Evolutionary conservation across 1,139 yeast species (phyloP), one percentile per base, ranked within the genome.

Genomic region (Magnusiomyces starmeri): DNA sequence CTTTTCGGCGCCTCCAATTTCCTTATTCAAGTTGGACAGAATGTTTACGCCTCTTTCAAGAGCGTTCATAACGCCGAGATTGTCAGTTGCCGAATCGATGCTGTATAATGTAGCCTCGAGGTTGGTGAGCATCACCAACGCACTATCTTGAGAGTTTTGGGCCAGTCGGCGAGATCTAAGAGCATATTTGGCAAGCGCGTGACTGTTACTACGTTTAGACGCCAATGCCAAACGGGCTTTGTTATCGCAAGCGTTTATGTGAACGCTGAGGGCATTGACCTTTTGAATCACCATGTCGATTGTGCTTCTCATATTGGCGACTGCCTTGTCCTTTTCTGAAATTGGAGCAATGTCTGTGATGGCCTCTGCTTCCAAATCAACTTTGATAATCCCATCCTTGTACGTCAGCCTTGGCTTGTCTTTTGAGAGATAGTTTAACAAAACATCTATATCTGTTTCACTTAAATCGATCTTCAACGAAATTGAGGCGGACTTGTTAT

Each of bases 1-100:
- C 49, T 61, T 58, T 43, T 70, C 74, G 7, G 62, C 66, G 4
- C 67, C 69, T 2, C 71, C 70, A 26, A 64, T 60, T 7, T 62
- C 59, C 43, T 57, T 52, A 55, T 71, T 70, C 48, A 70, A 59
- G 34, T 57, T 49, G 35, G 59, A 55, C 34, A 71, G 61, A 44
- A 70, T 60, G 34, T 53, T 54, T 2, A 64, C 61, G 34, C 70
- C 65, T 26, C 65, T 56, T 49, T 61, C 56, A 39, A 70, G 59
- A 25, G 70, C 71, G 8, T 55, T 58, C 22, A 66, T 55, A 9
- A 63, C 57, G 10, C 62, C 65, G 7, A 54, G 54, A 41, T 64
- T 64, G 27, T 56, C 60, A 4, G 58, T 51, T 3, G 68, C 64
- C 24, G 55, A 53, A 54, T 65, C 67, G 16, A 65, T 65, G 42